phyloP scores from a whole-genome alignment of 768 basidiomycete genomes.

The Coprinopsis cinerea region DNA sequence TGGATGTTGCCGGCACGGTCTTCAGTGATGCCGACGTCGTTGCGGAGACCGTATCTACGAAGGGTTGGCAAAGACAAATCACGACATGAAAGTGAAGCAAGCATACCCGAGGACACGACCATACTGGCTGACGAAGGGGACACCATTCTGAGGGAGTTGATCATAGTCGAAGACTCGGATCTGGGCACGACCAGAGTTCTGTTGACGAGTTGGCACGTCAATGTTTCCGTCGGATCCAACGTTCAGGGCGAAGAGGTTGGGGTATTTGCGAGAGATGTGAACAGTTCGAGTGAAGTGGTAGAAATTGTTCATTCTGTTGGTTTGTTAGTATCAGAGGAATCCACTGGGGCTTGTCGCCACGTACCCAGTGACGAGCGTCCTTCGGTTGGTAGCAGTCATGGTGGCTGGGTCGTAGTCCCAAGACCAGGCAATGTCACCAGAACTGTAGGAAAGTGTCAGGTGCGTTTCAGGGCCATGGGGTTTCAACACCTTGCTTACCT shows the following conservation, averaged over 20 bases:
- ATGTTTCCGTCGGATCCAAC: slow-evolving; percentile 13
- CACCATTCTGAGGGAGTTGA: slow-evolving; percentile 5
- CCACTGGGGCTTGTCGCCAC: background rate
- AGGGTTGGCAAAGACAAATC: background rate
- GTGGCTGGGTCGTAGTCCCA: slow-evolving; percentile 15
- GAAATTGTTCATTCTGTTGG: slow-evolving; percentile 11
- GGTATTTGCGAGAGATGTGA: slow-evolving; percentile 9
- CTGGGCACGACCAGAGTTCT: slow-evolving; percentile 9
- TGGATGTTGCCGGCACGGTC: slow-evolving; percentile 13
- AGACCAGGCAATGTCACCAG: slow-evolving; percentile 12
- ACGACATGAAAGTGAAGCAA: background rate
- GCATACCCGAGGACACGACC: slow-evolving; percentile 6
- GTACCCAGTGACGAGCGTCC: slow-evolving; percentile 13
- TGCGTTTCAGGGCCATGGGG: background rate
- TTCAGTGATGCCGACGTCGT: slow-evolving; percentile 15
- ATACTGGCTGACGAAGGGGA: slow-evolving; percentile 2
- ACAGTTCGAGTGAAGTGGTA: slow-evolving; percentile 14
- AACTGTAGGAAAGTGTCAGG: background rate
- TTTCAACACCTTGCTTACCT: background rate
- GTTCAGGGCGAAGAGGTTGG: slow-evolving; percentile 12
- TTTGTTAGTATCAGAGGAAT: background rate
- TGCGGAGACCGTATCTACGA: slow-evolving; percentile 12
- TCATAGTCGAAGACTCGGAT: slow-evolving; percentile 12
- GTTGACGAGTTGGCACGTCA: slow-evolving; percentile 7
- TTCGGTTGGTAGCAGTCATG: slow-evolving; percentile 12